Evolutionary conservation across 805 yeast species (phyloP).

Genomic region (Saccharomycopsis sp.): DNA sequence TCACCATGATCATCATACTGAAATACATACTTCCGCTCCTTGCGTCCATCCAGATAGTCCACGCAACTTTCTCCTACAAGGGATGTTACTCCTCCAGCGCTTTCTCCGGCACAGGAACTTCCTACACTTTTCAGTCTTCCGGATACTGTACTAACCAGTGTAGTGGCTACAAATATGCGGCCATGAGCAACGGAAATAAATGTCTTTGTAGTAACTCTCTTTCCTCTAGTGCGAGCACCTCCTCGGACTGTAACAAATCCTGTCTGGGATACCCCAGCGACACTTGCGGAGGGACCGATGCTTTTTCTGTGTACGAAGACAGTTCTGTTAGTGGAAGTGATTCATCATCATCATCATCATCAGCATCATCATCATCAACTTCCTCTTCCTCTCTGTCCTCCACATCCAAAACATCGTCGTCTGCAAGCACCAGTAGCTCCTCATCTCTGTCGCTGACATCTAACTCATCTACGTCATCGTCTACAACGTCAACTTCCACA

Average conservation of each 20-base stretch:
- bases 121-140: constrained; percentile 52
- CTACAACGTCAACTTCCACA: constrained; percentile 1
- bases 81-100: constrained; percentile 33
- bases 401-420: constrained; percentile 4
- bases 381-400: constrained; percentile 6
- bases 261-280: constrained; percentile 63
- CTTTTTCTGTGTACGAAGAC: constrained; percentile 36
- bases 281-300: constrained; percentile 55
- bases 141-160: constrained; percentile 43
- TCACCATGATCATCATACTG: not conserved
- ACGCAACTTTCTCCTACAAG: constrained; percentile 23
- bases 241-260: constrained; percentile 33
- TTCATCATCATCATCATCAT: constrained; percentile 4
- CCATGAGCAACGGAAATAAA: constrained; percentile 31
- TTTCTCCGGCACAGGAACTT: constrained; percentile 34
- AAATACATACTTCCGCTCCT: constrained; percentile 3
- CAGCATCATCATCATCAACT: not conserved
- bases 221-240: constrained; percentile 28
- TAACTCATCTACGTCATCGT: constrained; percentile 3
- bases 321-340: constrained; percentile 28
- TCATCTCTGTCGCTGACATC: not conserved
- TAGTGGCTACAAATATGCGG: constrained; percentile 32
- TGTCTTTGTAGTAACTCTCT: constrained; percentile 37
- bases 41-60: not conserved
- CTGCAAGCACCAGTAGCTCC: not conserved